Evolutionary conservation across 2,329 filamentous ascomycete genomes (phyloP).

Genomic region (Colletotrichum limetticola): DNA sequence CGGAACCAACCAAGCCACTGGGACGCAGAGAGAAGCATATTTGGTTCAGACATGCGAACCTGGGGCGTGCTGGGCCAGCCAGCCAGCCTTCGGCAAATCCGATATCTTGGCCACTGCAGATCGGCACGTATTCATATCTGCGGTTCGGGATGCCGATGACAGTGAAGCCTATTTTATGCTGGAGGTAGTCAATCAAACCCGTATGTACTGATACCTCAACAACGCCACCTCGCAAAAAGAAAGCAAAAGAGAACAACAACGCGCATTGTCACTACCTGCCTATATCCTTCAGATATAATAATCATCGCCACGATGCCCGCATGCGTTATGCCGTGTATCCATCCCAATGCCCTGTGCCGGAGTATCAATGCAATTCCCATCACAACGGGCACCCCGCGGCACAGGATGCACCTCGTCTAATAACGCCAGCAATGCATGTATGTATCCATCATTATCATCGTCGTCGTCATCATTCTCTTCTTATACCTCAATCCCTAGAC

Average conservation of each 20-base stretch:
- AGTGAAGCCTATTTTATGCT: background rate
- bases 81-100: background rate
- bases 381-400: background rate
- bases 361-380: background rate
- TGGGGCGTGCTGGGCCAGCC: too few relatives aligned
- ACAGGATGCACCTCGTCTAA: background rate
- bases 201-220: background rate
- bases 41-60: too few relatives aligned
- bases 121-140: too few relatives aligned
- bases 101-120: background rate
- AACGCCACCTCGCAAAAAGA: background rate
- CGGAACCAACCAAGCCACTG: background rate
- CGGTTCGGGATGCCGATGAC: background rate
- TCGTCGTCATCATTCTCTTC: too few relatives aligned
- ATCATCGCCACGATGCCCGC: background rate
- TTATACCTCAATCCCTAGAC: too few relatives aligned
- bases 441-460: background rate
- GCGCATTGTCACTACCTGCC: background rate
- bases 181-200: background rate
- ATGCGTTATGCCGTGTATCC: background rate
- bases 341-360: background rate
- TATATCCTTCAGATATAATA: background rate
- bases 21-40: too few relatives aligned
- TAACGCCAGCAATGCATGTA: constrained; percentile 9
- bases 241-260: background rate